Percentiles rank a stretch among this genome's conserved stretches.
These are phyloP conservation scores for Acanthamoeba sp. DNA, from an alignment of 208 protist genomes.

Conservation along the genomic window DNA sequence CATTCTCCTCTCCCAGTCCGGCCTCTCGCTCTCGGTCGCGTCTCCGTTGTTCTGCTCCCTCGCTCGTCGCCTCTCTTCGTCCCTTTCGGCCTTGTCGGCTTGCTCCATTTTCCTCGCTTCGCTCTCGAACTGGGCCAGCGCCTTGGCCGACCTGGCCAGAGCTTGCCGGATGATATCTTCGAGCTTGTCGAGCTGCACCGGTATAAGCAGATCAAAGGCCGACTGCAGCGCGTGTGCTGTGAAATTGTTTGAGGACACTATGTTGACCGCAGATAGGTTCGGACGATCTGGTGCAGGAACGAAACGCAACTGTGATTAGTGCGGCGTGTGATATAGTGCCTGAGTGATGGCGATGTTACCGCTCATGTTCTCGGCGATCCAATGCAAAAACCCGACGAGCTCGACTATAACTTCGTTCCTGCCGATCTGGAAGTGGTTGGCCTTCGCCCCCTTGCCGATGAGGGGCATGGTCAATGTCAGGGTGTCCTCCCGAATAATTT, in stretches of 20 bases:
- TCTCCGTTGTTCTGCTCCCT: neutral
- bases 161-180: neutral
- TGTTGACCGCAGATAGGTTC: neutral
- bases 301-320: neutral
- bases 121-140: constrained; percentile 11
- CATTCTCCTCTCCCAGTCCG: neutral
- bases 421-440: constrained; percentile 35
- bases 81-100: neutral
- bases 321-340: neutral
- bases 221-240: neutral
- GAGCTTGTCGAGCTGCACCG: constrained; percentile 15
- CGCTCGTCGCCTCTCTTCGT: neutral
- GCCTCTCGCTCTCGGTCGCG: neutral
- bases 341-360: constrained; percentile 3
- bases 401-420: constrained; percentile 36
- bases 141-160: neutral
- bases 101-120: neutral
- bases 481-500: constrained; percentile 4
- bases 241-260: neutral
- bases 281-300: neutral
- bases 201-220: neutral
- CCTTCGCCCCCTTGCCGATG: constrained; percentile 18
- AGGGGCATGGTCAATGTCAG: constrained; percentile 6
- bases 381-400: constrained; percentile 36
- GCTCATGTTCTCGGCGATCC: constrained; percentile 31